Evolutionary conservation across 306 rosid genomes (phyloP).

Genomic region (Trifolium dubium): DNA sequence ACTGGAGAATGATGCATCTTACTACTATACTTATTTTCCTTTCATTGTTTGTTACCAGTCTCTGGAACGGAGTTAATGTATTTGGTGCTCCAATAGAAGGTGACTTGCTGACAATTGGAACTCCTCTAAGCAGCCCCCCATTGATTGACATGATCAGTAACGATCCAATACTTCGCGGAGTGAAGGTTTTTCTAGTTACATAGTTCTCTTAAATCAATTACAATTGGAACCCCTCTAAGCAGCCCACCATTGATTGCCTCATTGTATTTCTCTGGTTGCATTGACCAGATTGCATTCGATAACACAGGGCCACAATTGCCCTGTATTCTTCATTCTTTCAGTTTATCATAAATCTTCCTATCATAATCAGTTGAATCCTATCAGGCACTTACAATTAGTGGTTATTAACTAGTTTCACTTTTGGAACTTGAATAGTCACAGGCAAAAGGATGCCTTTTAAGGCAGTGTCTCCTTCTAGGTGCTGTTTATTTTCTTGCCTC

Average conservation of each 20-base stretch:
- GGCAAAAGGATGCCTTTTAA: constrained; percentile 1
- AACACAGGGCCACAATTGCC: background rate
- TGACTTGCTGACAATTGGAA: constrained; percentile 74
- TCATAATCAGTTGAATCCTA: constrained; percentile 1
- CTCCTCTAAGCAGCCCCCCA: constrained; percentile 87
- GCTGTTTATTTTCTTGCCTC: constrained; percentile 27
- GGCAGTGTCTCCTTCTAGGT: constrained; percentile 36
- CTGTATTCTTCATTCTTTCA: background rate
- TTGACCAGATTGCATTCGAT: background rate
- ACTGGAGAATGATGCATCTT: constrained; percentile 27
- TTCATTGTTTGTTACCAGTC: constrained; percentile 60
- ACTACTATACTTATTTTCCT: constrained; percentile 41
- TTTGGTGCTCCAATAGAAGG: constrained; percentile 77
- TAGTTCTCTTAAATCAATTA: constrained; percentile 28
- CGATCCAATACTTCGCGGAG: constrained; percentile 85
- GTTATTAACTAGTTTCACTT: constrained; percentile 16
- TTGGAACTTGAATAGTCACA: constrained; percentile 18
- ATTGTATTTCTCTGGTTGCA: background rate
- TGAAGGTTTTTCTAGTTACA: constrained; percentile 67
- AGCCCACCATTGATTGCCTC: background rate
- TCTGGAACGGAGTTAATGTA: constrained; percentile 78
- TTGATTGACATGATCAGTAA: constrained; percentile 88
- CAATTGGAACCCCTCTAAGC: background rate
- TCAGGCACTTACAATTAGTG: background rate
- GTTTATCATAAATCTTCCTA: background rate